These are phyloP conservation scores for Pseudogymnoascus sp. DNA, from an alignment of 2,329 filamentous ascomycete species.

Conservation along the genomic window DNA sequence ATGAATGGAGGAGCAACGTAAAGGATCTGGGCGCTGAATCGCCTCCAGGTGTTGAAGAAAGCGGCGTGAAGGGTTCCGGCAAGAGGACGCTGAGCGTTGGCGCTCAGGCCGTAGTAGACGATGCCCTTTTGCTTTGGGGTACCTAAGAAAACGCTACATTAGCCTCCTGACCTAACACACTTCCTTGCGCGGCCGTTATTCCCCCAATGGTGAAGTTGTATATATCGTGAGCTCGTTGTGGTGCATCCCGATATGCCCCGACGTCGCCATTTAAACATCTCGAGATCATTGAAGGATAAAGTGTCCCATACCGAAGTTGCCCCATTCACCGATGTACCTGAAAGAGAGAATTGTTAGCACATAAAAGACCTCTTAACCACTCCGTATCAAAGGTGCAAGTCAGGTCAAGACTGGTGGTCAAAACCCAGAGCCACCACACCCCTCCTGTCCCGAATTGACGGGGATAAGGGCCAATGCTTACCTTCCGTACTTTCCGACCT, in stretches of 20 bases:
- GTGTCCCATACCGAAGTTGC: slow-evolving; percentile 26
- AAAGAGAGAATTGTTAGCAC: neutral
- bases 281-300: neutral
- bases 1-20: slow-evolving; percentile 78
- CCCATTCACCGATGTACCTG: slow-evolving; percentile 28
- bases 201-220: neutral
- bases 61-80: slow-evolving; percentile 71
- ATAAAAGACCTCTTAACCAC: neutral
- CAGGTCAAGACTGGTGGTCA: neutral
- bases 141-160: slow-evolving; percentile 33
- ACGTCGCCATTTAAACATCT: neutral
- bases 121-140: slow-evolving; percentile 55
- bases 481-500: slow-evolving; percentile 30
- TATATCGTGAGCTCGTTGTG: neutral
- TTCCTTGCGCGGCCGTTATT: neutral
- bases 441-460: neutral
- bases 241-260: slow-evolving; percentile 2
- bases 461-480: slow-evolving; percentile 19
- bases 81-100: slow-evolving; percentile 84
- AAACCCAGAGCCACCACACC: neutral
- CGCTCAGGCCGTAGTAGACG: slow-evolving; percentile 64
- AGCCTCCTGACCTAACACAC: slow-evolving; percentile 17
- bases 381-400: neutral
- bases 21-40: slow-evolving; percentile 76
- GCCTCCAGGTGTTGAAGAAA: slow-evolving; percentile 91